phyloP scores from a whole-genome alignment of 2,329 filamentous ascomycete species.

The Penicillium corylophilum region DNA sequence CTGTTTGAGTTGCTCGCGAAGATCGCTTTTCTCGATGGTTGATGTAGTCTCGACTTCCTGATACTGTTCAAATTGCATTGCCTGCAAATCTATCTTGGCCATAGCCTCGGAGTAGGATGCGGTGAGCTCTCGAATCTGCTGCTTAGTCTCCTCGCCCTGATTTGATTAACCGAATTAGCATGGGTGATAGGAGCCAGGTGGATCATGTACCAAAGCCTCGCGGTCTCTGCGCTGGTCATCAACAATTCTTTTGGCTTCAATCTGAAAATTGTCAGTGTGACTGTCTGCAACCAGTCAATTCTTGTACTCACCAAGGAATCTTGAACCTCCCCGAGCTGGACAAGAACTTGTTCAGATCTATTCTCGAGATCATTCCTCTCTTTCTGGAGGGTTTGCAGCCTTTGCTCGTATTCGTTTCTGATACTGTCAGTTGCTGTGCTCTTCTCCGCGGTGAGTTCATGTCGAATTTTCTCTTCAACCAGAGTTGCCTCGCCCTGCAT shows the following conservation, averaged over 20 bases:
- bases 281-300: neutral
- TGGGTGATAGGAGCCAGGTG: too few species aligned
- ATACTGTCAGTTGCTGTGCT: conserved; percentile 30
- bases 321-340: conserved; percentile 22
- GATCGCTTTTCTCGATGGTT: conserved; percentile 13
- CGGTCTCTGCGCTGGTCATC: conserved; percentile 12
- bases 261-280: conserved; percentile 20
- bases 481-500: conserved; percentile 21
- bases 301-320: conserved; percentile 26
- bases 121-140: conserved; percentile 21
- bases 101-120: conserved; percentile 10
- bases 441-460: conserved; percentile 34
- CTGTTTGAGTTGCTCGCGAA: conserved; percentile 22
- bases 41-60: conserved; percentile 20
- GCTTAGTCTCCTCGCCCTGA: conserved; percentile 22
- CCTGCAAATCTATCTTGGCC: conserved; percentile 12
- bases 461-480: conserved; percentile 27
- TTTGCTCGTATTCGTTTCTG: conserved; percentile 30
- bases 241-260: conserved; percentile 14
- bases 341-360: conserved; percentile 11
- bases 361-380: conserved; percentile 28
- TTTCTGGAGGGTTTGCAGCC: conserved; percentile 24
- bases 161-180: conserved; percentile 14
- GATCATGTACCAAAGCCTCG: conserved; percentile 19
- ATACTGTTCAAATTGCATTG: conserved; percentile 21